phyloP scores from a whole-genome alignment of 23 red algal species.

The Gracilariopsis chorda region DNA sequence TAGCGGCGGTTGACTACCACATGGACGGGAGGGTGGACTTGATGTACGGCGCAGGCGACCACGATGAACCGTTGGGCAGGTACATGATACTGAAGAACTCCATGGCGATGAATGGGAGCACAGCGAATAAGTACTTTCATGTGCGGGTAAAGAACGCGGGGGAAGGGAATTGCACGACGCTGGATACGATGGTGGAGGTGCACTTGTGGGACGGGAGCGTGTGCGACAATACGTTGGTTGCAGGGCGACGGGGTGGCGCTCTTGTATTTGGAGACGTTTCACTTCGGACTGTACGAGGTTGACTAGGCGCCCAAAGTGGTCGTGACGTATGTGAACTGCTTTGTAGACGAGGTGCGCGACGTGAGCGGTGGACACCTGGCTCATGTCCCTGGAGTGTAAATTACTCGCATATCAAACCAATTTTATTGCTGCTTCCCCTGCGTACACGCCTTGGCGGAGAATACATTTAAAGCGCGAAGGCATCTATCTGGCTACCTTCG shows the following conservation, averaged over 20 bases:
- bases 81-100: not conserved
- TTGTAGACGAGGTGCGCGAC: too few species aligned
- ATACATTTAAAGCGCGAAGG: too few species aligned
- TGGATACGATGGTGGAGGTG: not conserved
- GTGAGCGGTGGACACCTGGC: too few species aligned
- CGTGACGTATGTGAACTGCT: too few species aligned
- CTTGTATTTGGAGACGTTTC: not conserved
- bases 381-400: too few species aligned
- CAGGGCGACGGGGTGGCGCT: not conserved
- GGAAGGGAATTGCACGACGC: not conserved
- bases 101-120: not conserved
- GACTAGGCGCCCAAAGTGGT: too few species aligned
- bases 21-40: constrained; percentile 24
- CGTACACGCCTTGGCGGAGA: too few species aligned
- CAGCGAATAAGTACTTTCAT: not conserved
- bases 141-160: not conserved
- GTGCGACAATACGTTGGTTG: not conserved
- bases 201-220: not conserved
- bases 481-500: too few species aligned
- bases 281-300: not conserved
- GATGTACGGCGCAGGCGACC: not conserved
- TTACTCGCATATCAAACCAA: too few species aligned
- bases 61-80: not conserved
- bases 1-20: constrained; percentile 31
- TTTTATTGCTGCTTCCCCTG: too few species aligned